phyloP scores from a whole-genome alignment of 108 stramenopile species.

The Fragilariopsis cylindrus region DNA sequence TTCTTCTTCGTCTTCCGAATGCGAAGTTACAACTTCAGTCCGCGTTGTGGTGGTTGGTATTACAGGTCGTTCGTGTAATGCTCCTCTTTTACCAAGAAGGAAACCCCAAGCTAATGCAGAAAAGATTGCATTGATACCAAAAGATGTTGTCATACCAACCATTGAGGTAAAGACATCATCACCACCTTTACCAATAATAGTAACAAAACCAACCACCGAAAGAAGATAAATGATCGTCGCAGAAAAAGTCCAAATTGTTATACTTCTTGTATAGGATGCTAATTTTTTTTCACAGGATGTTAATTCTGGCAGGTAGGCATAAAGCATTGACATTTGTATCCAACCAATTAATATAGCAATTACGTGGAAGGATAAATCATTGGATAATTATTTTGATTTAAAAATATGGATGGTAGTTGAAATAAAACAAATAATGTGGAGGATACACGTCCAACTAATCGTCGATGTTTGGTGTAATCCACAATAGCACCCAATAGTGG shows the following conservation, averaged over 20 bases:
- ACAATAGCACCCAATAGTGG: conserved; percentile 72
- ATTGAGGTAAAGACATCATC: conserved; percentile 46
- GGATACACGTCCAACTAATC: conserved; percentile 44
- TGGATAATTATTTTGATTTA: conserved; percentile 61
- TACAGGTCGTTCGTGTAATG: conserved; percentile 40
- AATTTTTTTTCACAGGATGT: conserved; percentile 49
- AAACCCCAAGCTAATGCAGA: conserved; percentile 48
- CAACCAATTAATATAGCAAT: conserved; percentile 57
- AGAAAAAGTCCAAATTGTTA: conserved; percentile 54
- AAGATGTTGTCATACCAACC: conserved; percentile 44
- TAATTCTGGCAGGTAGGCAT: conserved; percentile 82
- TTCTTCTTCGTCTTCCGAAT: background rate
- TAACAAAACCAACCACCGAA: conserved; percentile 36
- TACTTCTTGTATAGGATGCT: conserved; percentile 52
- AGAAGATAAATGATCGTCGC: conserved; percentile 58
- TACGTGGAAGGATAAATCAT: conserved; percentile 46
- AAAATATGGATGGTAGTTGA: conserved; percentile 57
- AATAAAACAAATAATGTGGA: conserved; percentile 44
- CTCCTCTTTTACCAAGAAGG: conserved; percentile 48
- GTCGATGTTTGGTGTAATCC: conserved; percentile 67
- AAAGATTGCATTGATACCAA: conserved; percentile 33
- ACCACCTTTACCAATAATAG: conserved; percentile 29
- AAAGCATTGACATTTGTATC: conserved; percentile 62
- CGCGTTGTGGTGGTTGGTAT: too few relatives aligned
- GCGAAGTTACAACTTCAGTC: too few relatives aligned